Conservation (phyloP, 306 rosid genomes). For the Castanopsis chinensis region DNA sequence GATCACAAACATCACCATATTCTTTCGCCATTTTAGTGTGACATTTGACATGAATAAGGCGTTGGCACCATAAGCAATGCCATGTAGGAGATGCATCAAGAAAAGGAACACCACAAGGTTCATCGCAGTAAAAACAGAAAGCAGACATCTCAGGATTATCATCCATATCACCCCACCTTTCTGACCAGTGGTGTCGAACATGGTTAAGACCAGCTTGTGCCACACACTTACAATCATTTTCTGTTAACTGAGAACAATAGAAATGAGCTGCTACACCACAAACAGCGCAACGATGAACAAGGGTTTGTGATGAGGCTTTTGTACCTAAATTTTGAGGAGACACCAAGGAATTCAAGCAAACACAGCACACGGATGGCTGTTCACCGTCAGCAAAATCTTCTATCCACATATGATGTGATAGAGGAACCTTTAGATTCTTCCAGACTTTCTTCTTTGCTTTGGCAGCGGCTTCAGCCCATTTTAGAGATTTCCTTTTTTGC, state of each 20-base stretch:
- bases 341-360: constrained; percentile 66
- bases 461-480: constrained; percentile 79
- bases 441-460: constrained; percentile 68
- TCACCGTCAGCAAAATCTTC: constrained; percentile 61
- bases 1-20: constrained; percentile 66
- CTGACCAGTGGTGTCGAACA: constrained; percentile 78
- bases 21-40: constrained; percentile 58
- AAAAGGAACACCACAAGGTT: constrained; percentile 75
- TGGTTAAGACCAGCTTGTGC: constrained; percentile 68
- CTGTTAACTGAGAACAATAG: constrained; percentile 57
- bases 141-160: constrained; percentile 61
- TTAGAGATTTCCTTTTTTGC: constrained; percentile 62
- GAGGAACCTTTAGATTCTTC: constrained; percentile 63
- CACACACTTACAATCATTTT: constrained; percentile 76
- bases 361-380: constrained; percentile 71
- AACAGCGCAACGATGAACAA: constrained; percentile 76
- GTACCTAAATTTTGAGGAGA: constrained; percentile 59
- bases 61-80: constrained; percentile 83
- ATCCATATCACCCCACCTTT: constrained; percentile 68
- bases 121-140: constrained; percentile 66
- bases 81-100: constrained; percentile 76
- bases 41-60: constrained; percentile 78
- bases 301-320: constrained; percentile 39
- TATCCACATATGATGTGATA: constrained; percentile 61
- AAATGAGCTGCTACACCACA: constrained; percentile 85